Evolutionary conservation across 306 rosid genomes (phyloP).

Genomic region (Arachis hypogaea): DNA sequence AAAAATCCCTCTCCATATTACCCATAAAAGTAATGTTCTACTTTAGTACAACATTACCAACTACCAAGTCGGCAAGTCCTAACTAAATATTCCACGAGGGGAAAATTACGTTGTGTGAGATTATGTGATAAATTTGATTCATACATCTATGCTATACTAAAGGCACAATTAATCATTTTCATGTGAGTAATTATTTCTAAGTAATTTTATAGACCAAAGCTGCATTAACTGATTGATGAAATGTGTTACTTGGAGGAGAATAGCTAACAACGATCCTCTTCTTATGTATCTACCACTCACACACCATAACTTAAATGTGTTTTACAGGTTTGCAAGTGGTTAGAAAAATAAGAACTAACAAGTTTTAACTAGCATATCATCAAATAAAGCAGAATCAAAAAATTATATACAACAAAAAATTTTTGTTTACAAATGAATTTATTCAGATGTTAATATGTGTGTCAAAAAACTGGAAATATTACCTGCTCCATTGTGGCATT

Average conservation of each 20-base stretch:
- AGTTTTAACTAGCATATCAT: background rate
- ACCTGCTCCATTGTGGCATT: slow-evolving; percentile 88
- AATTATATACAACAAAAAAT: background rate
- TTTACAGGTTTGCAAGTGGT: background rate
- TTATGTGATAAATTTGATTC: background rate
- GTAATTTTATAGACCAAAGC: slow-evolving; percentile 2
- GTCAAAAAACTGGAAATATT: slow-evolving; percentile 9
- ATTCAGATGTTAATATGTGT: slow-evolving; percentile 6
- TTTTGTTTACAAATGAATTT: background rate
- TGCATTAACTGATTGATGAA: slow-evolving; percentile 16
- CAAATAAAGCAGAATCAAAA: slow-evolving; percentile 14
- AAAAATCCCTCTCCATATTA: slow-evolving; percentile 8
- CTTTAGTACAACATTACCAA: background rate
- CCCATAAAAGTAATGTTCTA: background rate
- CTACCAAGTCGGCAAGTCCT: background rate
- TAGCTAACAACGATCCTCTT: slow-evolving; percentile 1
- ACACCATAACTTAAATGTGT: slow-evolving; percentile 3
- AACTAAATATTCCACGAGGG: background rate
- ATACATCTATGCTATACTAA: slow-evolving; percentile 2
- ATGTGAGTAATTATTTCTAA: slow-evolving; percentile 9
- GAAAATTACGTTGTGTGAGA: slow-evolving; percentile 6
- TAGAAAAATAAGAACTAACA: slow-evolving; percentile 5
- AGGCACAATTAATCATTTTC: background rate
- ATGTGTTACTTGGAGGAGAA: slow-evolving; percentile 6
- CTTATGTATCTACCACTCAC: background rate